Evolutionary conservation across 441 rosid genomes (phyloP), one percentile per base, ranked within the genome.

Genomic region (Jatropha podagrica): DNA sequence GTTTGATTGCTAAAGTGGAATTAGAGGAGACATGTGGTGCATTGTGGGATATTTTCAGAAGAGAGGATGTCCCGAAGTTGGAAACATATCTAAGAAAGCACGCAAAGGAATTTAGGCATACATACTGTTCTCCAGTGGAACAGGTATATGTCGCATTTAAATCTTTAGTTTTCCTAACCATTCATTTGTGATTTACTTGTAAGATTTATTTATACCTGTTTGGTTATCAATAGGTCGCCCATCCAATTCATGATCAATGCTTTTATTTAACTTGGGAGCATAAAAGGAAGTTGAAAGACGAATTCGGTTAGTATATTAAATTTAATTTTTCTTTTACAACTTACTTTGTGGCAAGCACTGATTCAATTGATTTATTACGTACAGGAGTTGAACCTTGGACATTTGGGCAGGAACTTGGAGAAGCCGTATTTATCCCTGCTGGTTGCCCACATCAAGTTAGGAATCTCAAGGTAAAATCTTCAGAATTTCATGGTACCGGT

Each of bases 401-500:
- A 27, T 96, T 96, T 73, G 91, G 84, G 60, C 99, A 94, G 73
- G 80, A 73, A 51, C 80, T 90, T 17, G 98, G 99, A 38, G 97
- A 92, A 73, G 99, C 97, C 15, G 95, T 95, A 49, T 93, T 93
- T 72, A 95, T 95, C 72, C 99, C 99, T 0, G 96, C 97, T 0
- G 98, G 99, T 60, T 95, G 99, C 79, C 97, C 98, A 2, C 98
- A 95, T 80, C 99, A 95, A 89, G 99, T 93, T 52, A 84, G 98
- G 69, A 95, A 95, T 79, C 91, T 93, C 55, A 92, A 86, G 97
- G 99, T 92, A 52, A 65, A 65, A 42, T 52, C 58, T 37, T 48
- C 6, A 3, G 17, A 26, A 42, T n/a, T 65, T n/a, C 48, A 42
- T 9, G 7, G 8, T 42, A 9, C 48, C 6, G 48, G 48, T 44